Evolutionary conservation across 305 asterid species (phyloP), one percentile per base, ranked within the genome.

Genomic region (Plantago lanceolata): DNA sequence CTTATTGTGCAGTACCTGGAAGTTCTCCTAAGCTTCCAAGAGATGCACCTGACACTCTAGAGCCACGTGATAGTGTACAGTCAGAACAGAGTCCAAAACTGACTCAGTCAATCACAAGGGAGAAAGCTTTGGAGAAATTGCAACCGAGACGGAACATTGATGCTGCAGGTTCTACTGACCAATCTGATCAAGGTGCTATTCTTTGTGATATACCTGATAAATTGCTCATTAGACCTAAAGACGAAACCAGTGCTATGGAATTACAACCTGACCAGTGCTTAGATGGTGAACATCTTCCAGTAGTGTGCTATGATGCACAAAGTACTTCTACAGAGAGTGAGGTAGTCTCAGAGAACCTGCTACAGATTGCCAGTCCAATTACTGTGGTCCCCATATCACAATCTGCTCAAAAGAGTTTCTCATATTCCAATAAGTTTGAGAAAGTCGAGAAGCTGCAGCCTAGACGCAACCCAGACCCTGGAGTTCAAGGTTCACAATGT

Each of bases 361-460:
- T 43, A 33, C 81, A 63, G 62, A 57, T 69, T 19, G 76, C 77
- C 61, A 66, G 73, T 73, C 71, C 72, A 20, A 68, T 64, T 49
- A 21, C 66, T 19, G 77, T 68, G 33, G 78, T 54, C 55, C 66
- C 78, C 58, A 57, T 68, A 59, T 60, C 83, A 44, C 82, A 81
- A 56, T 68, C 77, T 64, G 71, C 72, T 72, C 83, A 69, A 72
- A 82, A 71, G 68, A 74, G 57, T 58, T 72, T 71, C 19, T 19
- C 79, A 64, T 81, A 50, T 75, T 69, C 83, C 54, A 31, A 28
- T n/a, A 77, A 66, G 63, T 65, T 71, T 44, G 91, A 91, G 73
- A 86, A 86, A 76, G 81, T 82, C 64, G 84, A 82, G 80, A 88
- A 86, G 80, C 76, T 91, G 89, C 90, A 75, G 76, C 92, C 90